Evolutionary conservation across 192 early-diverging fungal species (phyloP), one percentile per base, ranked within the genome.

Genomic region (Backusella luteola): DNA sequence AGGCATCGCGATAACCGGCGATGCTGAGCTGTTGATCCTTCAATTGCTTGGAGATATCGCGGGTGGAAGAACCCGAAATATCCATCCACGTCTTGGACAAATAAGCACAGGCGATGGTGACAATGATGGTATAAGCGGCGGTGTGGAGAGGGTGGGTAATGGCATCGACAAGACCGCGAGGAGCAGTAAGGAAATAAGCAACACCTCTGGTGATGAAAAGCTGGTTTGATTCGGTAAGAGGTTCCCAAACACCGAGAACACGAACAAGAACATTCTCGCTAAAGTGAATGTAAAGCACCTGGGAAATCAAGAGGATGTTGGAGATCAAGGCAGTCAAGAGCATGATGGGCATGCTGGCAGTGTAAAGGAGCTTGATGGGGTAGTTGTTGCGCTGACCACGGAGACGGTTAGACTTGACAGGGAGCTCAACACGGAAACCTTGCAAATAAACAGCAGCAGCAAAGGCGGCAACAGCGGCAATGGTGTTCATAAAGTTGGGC

Each of bases 311-410:
- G 84, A 97, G 99, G 75, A 97, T 89, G 80, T 99, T 95, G 69
- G 96, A 96, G 67, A 94, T 93, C 73, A 99, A 88, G 52, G 98
- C 95, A 34, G 96, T 97, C 85, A 98, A 96, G 74, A 98, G 92
- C 98, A 99, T 99, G 81, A 99, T 97, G 68, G 98, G 95, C 98
- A 99, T 99, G 89, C 97, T 98, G 76, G 97, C 97, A 38, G 98
- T 99, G 89, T 99, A 99, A 88, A 99, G 99, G 67, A 99, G 89
- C 91, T 99, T 99, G 92, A 99, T 90, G 69, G 98, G 98, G 88
- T 97, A 99, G 75, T 94, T 90, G 21, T 96, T 96, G 75, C 94
- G 93, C 86, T 99, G 98, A 68, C 98, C 98, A 86, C 97, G 96
- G 85, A 94, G 91, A 56, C 92, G 86, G 73, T 93, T 94, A 26